Evolutionary conservation across 345 rosid genomes (phyloP), one percentile per base, ranked within the genome.

Genomic region (Orychophragmus violaceus): DNA sequence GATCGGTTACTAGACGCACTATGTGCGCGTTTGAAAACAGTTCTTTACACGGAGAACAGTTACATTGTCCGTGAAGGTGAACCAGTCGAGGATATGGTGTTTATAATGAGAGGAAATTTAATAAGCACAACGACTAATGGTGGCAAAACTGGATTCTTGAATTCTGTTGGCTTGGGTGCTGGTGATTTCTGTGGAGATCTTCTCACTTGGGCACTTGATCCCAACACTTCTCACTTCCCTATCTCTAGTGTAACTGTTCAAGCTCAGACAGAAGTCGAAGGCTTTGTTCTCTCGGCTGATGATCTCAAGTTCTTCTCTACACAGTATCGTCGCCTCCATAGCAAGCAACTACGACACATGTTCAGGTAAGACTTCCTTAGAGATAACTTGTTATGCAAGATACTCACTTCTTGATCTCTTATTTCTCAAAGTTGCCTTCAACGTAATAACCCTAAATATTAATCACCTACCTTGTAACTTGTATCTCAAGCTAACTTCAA

Each of bases 131-230:
- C 83, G 0, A 77, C 83, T n/a, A 25, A 74, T 48, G 79, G 83
- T 14, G 81, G 83, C n/a, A 37, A 30, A 59, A 52, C 59, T 17
- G 79, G 79, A 2, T 74, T 80, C 62, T 70, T 69, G 63, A 67
- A 80, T 22, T 14, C 73, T 1, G 72, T 37, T 56, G 0, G 0
- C 12, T 75, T 76, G 5, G 8, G 0, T 2, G 70, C 80, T 21
- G 80, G 80, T 32, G 74, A 72, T 24, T 79, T 68, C 33, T 76
- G 77, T 56, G 82, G 82, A 25, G 82, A 76, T 41, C 72, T 79
- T 59, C 77, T 79, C 30, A 76, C 76, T 21, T 55, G 83, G 82
- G 88, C 86, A 30, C 58, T 84, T 2, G 84, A 84, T 68, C 84
- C 86, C 14, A 74, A 78, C 45, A 44, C 64, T 65, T 50, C 74